phyloP scores from a whole-genome alignment of 257 asterid species.

The Solanum sitiens region DNA sequence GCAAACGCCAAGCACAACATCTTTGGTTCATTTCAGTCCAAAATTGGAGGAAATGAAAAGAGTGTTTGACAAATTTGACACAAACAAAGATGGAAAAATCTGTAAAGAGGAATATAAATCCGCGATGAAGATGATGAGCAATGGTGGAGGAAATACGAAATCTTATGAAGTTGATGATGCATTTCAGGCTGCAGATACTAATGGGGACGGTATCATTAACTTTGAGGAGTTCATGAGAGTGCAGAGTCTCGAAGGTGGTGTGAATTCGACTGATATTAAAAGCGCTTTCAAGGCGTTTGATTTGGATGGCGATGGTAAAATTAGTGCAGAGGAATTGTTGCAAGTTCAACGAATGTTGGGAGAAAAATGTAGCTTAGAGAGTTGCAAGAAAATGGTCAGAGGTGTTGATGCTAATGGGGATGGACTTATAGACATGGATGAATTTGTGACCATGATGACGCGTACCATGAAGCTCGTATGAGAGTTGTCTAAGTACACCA shows the following conservation, averaged over 20 bases:
- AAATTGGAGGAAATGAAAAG: slow-evolving; percentile 16
- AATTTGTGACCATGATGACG: slow-evolving; percentile 32
- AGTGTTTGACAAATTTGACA: slow-evolving; percentile 29
- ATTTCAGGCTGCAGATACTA: slow-evolving; percentile 23
- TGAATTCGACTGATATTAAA: slow-evolving; percentile 11
- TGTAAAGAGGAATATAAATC: slow-evolving; percentile 19
- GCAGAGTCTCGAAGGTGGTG: slow-evolving; percentile 17
- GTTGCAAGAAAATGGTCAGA: slow-evolving; percentile 24
- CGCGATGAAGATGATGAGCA: slow-evolving; percentile 17
- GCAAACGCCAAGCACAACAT: not conserved
- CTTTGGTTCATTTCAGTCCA: not conserved
- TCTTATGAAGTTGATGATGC: slow-evolving; percentile 8
- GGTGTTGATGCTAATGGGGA: slow-evolving; percentile 38
- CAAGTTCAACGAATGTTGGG: slow-evolving; percentile 31
- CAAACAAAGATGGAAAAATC: slow-evolving; percentile 37
- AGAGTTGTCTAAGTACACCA: not conserved
- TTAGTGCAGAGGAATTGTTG: slow-evolving; percentile 30
- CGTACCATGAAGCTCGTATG: slow-evolving; percentile 6
- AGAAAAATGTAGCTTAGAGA: slow-evolving; percentile 28
- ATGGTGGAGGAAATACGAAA: not conserved
- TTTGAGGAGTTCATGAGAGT: slow-evolving; percentile 27
- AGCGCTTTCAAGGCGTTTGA: slow-evolving; percentile 28
- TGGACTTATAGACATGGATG: slow-evolving; percentile 31
- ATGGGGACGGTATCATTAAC: slow-evolving; percentile 42
- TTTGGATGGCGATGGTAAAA: slow-evolving; percentile 31